Conservation (phyloP, 208 protist species). For the Leptomonas pyrrhocoris region DNA sequence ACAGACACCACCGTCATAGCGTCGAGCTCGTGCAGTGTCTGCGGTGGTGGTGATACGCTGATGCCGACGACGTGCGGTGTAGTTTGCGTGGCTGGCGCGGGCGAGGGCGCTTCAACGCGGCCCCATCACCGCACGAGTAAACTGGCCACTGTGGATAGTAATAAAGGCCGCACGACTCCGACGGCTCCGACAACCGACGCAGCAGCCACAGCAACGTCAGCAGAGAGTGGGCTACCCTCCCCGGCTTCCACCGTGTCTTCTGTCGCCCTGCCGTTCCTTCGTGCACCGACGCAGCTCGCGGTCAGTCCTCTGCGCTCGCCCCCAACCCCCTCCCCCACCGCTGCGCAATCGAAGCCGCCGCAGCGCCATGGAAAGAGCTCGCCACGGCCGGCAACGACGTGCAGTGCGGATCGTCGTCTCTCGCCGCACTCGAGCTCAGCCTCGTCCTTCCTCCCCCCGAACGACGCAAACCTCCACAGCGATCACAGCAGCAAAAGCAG, state of each 20-base stretch:
- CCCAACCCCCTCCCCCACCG: neutral
- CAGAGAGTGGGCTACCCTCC: neutral
- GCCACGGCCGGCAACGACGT: conserved; percentile 13
- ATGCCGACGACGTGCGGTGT: too few species aligned
- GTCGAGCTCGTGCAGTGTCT: too few species aligned
- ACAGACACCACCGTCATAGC: too few species aligned
- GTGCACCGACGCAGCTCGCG: neutral
- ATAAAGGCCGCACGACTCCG: neutral
- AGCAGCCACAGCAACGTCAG: neutral
- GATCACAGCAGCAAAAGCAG: neutral
- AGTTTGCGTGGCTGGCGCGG: too few species aligned
- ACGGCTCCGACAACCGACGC: neutral
- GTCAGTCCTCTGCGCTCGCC: neutral
- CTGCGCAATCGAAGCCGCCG: neutral
- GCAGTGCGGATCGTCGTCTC: conserved; percentile 1
- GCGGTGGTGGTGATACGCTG: too few species aligned
- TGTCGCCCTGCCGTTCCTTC: neutral
- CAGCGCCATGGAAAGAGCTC: neutral
- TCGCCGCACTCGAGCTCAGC: neutral
- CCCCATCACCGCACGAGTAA: neutral
- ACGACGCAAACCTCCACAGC: neutral
- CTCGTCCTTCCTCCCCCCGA: neutral
- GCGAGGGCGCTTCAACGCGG: neutral
- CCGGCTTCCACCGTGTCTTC: too few species aligned
- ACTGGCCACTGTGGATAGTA: neutral